phyloP scores from a whole-genome alignment of 1,284 basidiomycete species.

The Ceratobasidium sp. region DNA sequence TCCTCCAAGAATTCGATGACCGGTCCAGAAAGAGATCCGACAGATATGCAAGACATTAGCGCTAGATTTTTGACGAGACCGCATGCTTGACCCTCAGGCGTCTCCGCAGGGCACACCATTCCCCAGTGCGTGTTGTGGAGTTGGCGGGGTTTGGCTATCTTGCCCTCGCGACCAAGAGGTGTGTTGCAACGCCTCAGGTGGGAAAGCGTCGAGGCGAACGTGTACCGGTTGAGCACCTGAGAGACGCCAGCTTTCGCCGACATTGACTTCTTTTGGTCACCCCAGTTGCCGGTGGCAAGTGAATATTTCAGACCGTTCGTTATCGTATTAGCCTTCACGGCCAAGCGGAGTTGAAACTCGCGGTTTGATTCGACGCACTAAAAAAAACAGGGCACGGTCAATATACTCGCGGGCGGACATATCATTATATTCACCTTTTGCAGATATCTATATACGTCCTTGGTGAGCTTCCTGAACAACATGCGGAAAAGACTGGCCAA shows the following conservation, averaged over 20 bases:
- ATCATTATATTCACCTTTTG: slow-evolving; percentile 76
- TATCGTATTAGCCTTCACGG: slow-evolving; percentile 96
- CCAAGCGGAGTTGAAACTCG: slow-evolving; percentile 91
- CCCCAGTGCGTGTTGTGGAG: slow-evolving; percentile 99
- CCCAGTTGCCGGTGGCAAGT: slow-evolving; percentile 99
- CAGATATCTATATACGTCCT: slow-evolving; percentile 96
- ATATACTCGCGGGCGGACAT: slow-evolving; percentile 12
- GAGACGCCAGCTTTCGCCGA: slow-evolving; percentile 98
- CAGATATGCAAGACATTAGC: slow-evolving; percentile 97
- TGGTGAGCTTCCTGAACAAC: slow-evolving; percentile 96
- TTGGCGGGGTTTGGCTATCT: slow-evolving; percentile 99
- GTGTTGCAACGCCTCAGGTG: slow-evolving; percentile 99
- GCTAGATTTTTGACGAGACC: slow-evolving; percentile 99
- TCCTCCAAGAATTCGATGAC: slow-evolving; percentile 99
- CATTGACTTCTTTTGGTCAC: slow-evolving; percentile 99
- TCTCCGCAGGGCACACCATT: slow-evolving; percentile 99
- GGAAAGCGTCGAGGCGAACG: slow-evolving; percentile 97
- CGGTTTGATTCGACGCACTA: slow-evolving; percentile 98
- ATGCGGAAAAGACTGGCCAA: slow-evolving; percentile 97
- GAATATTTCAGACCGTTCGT: slow-evolving; percentile 99
- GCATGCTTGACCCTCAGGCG: slow-evolving; percentile 99
- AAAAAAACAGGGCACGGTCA: slow-evolving; percentile 48
- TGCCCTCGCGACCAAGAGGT: slow-evolving; percentile 96
- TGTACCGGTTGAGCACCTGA: slow-evolving; percentile 98
- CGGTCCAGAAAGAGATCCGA: slow-evolving; percentile 94